Evolutionary conservation across 2,329 filamentous ascomycete species (phyloP), one percentile per base, ranked within the genome.

Genomic region (Paraphoma sp.): DNA sequence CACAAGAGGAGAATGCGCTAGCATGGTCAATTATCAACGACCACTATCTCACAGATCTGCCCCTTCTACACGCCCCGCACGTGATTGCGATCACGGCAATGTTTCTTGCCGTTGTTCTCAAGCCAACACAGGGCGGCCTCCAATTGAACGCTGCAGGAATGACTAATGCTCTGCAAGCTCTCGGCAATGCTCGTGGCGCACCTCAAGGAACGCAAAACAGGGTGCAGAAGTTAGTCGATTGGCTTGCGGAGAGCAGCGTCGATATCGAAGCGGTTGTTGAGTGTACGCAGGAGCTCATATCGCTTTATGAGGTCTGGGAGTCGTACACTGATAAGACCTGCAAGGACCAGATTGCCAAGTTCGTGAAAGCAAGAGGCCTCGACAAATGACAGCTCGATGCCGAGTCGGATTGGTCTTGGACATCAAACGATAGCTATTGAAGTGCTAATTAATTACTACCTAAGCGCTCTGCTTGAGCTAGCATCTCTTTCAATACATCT

Each of bases 21-120:
- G 91, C 92, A 30, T 90, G 90, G 82, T 90, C 87, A 1, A 87
- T 97, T 58, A 89, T 97, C 73, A 97, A 97, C 78, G 93, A 97
- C 75, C 90, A 92, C 74, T 97, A 92, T 79, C 89, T 96, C 78
- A 97, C 93, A 7, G 93, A 97, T 73, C 82, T 97, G n/a, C 91
- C 92, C 1, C 82, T 97, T 12, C 83, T 96, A 0, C 90, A 93
- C 70, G 84, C 93, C 11, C 93, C 93, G n/a, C 92, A 97, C 69
- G 84, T 92, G 47, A 88, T 96, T 53, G 92, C 92, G n/a, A 85
- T 96, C 41, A 93, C 92, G 33, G 90, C 92, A 6, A 89, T 96
- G 57, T 86, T 96, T 54, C 82, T 97, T 6, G 89, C 92, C 1
- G 84, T 97, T n/a, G 90, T 95, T 4, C 85, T 96, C 38, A 87